These are phyloP conservation scores for Clonostachys solani DNA, from an alignment of 2,329 filamentous ascomycete genomes.

Conservation along the genomic window DNA sequence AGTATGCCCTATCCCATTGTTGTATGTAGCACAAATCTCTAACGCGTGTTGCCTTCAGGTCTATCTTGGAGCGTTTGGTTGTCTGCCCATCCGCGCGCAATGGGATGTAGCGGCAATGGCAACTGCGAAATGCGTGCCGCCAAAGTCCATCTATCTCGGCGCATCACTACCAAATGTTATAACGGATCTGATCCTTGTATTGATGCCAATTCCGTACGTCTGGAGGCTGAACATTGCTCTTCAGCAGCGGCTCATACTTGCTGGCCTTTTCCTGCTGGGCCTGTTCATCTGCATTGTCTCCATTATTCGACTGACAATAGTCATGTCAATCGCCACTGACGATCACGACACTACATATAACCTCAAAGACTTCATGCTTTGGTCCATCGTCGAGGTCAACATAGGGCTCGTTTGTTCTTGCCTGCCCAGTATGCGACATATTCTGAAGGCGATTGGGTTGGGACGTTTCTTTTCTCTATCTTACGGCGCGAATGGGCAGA, in stretches of 20 bases:
- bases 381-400: constrained; percentile 27
- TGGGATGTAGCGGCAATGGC: background rate
- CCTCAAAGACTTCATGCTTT: constrained; percentile 6
- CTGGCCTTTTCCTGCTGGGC: background rate
- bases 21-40: background rate
- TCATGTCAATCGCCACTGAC: background rate
- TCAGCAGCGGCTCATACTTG: background rate
- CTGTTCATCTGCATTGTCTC: background rate
- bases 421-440: constrained; percentile 20
- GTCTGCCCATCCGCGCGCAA: background rate
- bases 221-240: background rate
- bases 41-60: background rate
- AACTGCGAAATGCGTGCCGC: background rate
- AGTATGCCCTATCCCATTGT: background rate
- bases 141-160: background rate
- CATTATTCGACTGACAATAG: background rate
- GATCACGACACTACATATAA: background rate
- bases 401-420: constrained; percentile 28
- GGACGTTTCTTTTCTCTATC: background rate
- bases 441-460: constrained; percentile 8
- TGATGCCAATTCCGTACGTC: background rate
- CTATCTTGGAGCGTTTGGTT: background rate
- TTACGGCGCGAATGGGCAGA: background rate
- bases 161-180: background rate
- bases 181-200: background rate